Percentiles rank a stretch among this genome's conserved stretches.
Evolutionary conservation across 2,329 filamentous ascomycete species (phyloP).

Genomic region (Zopfia rhizophila): DNA sequence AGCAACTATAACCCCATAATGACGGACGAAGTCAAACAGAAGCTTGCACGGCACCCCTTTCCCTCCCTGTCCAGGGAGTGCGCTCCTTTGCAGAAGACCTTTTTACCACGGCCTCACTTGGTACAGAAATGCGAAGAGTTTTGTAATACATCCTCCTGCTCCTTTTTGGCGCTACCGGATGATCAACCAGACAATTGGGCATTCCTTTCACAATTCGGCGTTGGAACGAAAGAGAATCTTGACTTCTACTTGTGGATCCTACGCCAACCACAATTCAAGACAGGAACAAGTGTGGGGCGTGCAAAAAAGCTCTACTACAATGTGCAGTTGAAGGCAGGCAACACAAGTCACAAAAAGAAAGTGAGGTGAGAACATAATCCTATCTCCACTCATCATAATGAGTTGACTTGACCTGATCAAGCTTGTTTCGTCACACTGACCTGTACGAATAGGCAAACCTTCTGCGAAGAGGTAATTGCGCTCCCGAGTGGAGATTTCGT

Average conservation of each 20-base stretch:
- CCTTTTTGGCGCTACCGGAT: conserved; percentile 10
- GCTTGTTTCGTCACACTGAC: no score
- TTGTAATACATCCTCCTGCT: neutral
- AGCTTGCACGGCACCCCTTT: neutral
- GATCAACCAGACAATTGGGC: conserved; percentile 7
- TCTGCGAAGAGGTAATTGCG: no score
- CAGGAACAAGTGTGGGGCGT: conserved; percentile 6
- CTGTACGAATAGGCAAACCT: no score
- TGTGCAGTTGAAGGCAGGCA: conserved; percentile 11
- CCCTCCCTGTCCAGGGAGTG: conserved; percentile 1
- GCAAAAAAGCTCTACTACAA: conserved; percentile 12
- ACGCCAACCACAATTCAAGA: conserved; percentile 3
- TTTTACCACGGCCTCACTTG: conserved; percentile 3
- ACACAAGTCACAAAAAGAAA: conserved; percentile 5
- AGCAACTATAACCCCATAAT: neutral
- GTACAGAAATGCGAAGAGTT: conserved; percentile 5
- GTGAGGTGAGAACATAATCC: conserved; percentile 7
- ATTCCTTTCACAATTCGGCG: conserved; percentile 10
- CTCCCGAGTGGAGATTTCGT: no score
- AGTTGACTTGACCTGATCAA: no score
- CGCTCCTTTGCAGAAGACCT: conserved; percentile 2
- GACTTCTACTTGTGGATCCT: conserved; percentile 13
- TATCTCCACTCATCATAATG: no score
- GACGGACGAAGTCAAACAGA: conserved; percentile 1
- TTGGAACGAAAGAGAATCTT: conserved; percentile 8